These are phyloP conservation scores for Nakazawaea ishiwadae DNA, from an alignment of 805 yeast species.

Conservation along the genomic window DNA sequence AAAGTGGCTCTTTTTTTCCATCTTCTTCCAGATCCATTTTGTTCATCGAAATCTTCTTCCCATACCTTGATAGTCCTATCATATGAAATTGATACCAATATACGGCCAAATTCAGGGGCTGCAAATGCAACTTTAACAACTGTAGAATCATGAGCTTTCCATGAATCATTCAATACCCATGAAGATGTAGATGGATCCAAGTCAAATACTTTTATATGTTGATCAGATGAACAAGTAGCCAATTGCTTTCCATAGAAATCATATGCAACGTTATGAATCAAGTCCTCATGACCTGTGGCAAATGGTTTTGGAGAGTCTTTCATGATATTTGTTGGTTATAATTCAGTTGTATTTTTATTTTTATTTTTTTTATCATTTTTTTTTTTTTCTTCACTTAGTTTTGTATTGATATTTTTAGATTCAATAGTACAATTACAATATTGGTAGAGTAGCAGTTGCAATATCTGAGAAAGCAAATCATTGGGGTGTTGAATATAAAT, in stretches of 20 bases:
- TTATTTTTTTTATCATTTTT: neutral
- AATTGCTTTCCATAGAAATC: slow-evolving; percentile 90
- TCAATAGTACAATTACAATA: too few relatives aligned
- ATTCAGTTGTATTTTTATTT: neutral
- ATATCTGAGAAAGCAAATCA: too few relatives aligned
- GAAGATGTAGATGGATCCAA: slow-evolving; percentile 57
- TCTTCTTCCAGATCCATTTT: slow-evolving; percentile 71
- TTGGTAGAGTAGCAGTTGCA: too few relatives aligned
- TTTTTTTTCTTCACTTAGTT: neutral
- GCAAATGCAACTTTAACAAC: slow-evolving; percentile 88
- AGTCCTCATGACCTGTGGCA: slow-evolving; percentile 87
- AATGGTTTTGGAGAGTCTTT: slow-evolving; percentile 56
- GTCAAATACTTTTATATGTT: slow-evolving; percentile 86
- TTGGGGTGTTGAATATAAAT: too few relatives aligned
- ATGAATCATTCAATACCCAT: slow-evolving; percentile 84
- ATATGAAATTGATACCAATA: slow-evolving; percentile 83
- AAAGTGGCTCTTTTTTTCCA: slow-evolving; percentile 76
- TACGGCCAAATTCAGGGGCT: slow-evolving; percentile 86
- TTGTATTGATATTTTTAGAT: too few relatives aligned
- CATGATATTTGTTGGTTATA: too few relatives aligned
- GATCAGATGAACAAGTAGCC: slow-evolving; percentile 95
- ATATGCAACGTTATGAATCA: slow-evolving; percentile 84
- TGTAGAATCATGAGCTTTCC: slow-evolving; percentile 94
- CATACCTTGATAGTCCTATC: slow-evolving; percentile 87
- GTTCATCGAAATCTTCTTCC: slow-evolving; percentile 84